Conservation (phyloP, 371 early-diverging fungal species). For the Syncephalastrum sp. region DNA sequence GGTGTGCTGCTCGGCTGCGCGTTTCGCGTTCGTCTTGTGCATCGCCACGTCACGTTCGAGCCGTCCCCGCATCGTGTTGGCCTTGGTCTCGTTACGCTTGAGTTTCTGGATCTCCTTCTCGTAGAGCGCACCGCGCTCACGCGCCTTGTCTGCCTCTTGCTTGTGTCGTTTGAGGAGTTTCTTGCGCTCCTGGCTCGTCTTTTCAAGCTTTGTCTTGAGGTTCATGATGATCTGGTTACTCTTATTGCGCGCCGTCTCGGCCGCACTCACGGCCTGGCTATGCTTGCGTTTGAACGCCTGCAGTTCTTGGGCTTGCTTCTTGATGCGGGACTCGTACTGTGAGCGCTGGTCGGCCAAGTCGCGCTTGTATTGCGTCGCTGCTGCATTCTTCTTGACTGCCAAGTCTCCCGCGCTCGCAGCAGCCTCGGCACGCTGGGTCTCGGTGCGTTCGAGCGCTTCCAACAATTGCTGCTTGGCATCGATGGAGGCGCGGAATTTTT, state of each 20-base stretch:
- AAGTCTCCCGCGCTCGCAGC: conserved; percentile 23
- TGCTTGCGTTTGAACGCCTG: conserved; percentile 54
- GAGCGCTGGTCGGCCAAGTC: conserved; percentile 20
- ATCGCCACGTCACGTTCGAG: conserved; percentile 24
- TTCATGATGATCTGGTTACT: conserved; percentile 44
- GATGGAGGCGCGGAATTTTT: conserved; percentile 11
- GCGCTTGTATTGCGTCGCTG: conserved; percentile 17
- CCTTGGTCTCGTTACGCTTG: conserved; percentile 55
- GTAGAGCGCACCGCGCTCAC: conserved; percentile 58
- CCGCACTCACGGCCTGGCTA: conserved; percentile 47
- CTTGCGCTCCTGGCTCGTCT: conserved; percentile 67
- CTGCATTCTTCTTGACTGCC: conserved; percentile 15
- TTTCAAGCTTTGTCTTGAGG: conserved; percentile 49
- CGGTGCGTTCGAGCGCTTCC: conserved; percentile 45
- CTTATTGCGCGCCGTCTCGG: conserved; percentile 41
- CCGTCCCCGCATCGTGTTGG: conserved; percentile 17
- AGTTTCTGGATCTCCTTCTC: conserved; percentile 69
- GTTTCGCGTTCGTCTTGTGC: conserved; percentile 28
- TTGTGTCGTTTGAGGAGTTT: conserved; percentile 73
- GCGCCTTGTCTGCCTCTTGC: conserved; percentile 62
- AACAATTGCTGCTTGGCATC: conserved; percentile 43
- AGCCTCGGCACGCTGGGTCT: conserved; percentile 46
- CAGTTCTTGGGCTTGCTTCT: conserved; percentile 64
- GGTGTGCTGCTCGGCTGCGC: conserved; percentile 30
- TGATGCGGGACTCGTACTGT: conserved; percentile 64